Conservation (phyloP, 2,329 filamentous ascomycete genomes). For the Fusarium pseudocircinatum region DNA sequence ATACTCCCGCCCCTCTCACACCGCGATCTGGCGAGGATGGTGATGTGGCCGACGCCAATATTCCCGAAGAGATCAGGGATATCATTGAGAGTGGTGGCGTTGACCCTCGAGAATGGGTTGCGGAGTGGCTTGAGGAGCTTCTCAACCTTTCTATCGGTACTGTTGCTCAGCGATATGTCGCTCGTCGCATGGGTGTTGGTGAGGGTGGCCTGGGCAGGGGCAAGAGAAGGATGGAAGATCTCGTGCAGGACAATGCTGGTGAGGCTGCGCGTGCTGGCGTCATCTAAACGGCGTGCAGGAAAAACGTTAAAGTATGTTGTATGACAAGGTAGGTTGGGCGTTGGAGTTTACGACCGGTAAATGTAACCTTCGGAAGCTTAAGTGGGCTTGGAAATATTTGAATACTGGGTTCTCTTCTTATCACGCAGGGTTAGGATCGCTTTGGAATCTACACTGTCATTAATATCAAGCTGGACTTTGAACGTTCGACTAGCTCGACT, state of each 20-base stretch:
- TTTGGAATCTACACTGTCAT: conserved; percentile 17
- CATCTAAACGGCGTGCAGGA: conserved; percentile 48
- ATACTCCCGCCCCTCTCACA: conserved; percentile 71
- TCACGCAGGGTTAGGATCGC: conserved; percentile 13
- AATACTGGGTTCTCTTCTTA: conserved; percentile 25
- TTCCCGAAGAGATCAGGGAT: conserved; percentile 86
- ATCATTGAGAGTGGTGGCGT: conserved; percentile 81
- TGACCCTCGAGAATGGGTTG: conserved; percentile 95
- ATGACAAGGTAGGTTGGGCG: conserved; percentile 37
- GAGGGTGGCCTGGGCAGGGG: conserved; percentile 74
- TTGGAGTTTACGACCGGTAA: conserved; percentile 33
- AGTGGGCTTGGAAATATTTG: conserved; percentile 23
- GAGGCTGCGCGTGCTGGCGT: conserved; percentile 69
- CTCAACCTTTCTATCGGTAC: conserved; percentile 82
- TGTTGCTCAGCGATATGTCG: conserved; percentile 94
- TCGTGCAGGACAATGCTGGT: conserved; percentile 66
- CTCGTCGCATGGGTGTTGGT: conserved; percentile 93
- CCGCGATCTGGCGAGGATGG: conserved; percentile 62
- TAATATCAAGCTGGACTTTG: neutral
- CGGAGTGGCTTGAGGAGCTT: conserved; percentile 95
- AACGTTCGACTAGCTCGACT: neutral
- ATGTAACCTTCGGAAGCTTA: conserved; percentile 29
- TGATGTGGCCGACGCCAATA: conserved; percentile 49
- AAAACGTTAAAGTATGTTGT: conserved; percentile 16
- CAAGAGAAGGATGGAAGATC: conserved; percentile 67